Base-by-base conservation (phyloP, 192 early-diverging fungal genomes). In the Hyaloraphidium curvatum region DNA sequence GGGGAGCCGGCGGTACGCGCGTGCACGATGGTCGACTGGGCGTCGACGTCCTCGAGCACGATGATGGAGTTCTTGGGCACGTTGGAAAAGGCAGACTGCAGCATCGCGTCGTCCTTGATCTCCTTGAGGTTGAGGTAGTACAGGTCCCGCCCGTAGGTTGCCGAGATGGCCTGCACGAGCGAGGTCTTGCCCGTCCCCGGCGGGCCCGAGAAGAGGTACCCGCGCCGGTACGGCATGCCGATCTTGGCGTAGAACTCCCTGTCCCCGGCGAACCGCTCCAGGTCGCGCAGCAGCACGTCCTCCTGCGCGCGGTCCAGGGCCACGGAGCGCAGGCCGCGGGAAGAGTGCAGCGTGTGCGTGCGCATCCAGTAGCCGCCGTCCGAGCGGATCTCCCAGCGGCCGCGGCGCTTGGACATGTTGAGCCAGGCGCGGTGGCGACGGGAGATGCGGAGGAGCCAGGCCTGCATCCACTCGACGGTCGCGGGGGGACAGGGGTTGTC, bases 141-240 rank as follows among this genome's bases (percentile, higher is more conserved):
- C 7, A 69, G 55, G 50, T 66, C 59, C 17, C 63, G 55, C 40
- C 64, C 61, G 64, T 66, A 66, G 2, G 56, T 61, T 9, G 60
- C 61, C 25, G 58, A 61, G 26, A 69, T 69, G 35, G 66, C 68
- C 48, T 69, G 62, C 30, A 69, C 57, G 22, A 69, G 57, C 3
- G 64, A 66, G 2, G 68, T 66, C 31, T 69, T 69, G 27, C 68
- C 68, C 0, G 68, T 69, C 26, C 68, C 68, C 0, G 70, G 70
- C 50, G 54, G 27, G 33, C 68, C 66, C 16, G 51, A 51, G 27
- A 67, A 64, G 51, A 67, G 59, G 54, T 67, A 67, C 13, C 77
- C 77, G 26, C 73, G 65, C 23, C 72, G 60, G 66, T 77, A 80
- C 17, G 77, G 74, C 13, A 79, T 66, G 4, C 77, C 77, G 51